A percentile compares a stretch with the other conserved stretches of the same genome.
These are phyloP conservation scores for Hyaloscypha bicolor DNA, from an alignment of 495 filamentous ascomycete genomes.

Conservation along the genomic window DNA sequence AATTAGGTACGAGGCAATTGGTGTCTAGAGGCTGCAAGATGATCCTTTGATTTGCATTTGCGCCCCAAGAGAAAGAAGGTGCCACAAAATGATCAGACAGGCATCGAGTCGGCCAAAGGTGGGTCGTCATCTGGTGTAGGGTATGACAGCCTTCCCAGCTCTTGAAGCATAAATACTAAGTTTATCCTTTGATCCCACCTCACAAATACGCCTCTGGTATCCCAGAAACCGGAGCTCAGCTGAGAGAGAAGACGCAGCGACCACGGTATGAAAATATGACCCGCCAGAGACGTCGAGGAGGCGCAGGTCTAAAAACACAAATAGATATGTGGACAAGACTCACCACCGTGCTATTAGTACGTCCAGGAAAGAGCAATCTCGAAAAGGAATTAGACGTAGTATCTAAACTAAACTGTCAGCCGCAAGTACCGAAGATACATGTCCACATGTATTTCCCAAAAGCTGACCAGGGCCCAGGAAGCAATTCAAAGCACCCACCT, in stretches of 20 bases:
- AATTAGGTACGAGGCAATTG: not conserved
- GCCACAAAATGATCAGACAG: not conserved
- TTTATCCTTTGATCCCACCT: not conserved
- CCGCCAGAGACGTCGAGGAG: not conserved
- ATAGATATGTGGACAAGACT: conserved; percentile 4
- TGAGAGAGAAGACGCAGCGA: not conserved
- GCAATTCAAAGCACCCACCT: conserved; percentile 13
- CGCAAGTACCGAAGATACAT: not conserved
- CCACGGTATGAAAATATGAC: not conserved
- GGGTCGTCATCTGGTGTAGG: too few species aligned
- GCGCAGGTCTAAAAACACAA: not conserved
- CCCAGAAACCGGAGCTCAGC: not conserved
- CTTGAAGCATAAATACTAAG: not conserved
- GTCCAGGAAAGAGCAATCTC: not conserved
- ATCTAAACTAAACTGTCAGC: conserved; percentile 12
- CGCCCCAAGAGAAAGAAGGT: not conserved
- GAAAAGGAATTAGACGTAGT: conserved; percentile 8
- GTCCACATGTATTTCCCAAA: not conserved
- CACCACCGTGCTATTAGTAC: conserved; percentile 20
- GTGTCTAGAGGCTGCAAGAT: not conserved
- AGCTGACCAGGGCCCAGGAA: not conserved
- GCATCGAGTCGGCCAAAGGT: not conserved
- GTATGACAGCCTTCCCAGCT: not conserved
- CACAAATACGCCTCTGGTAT: not conserved
- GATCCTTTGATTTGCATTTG: not conserved